Evolutionary conservation across 257 asterid species (phyloP), one percentile per base, ranked within the genome.

Genomic region (Rehmannia glutinosa): DNA sequence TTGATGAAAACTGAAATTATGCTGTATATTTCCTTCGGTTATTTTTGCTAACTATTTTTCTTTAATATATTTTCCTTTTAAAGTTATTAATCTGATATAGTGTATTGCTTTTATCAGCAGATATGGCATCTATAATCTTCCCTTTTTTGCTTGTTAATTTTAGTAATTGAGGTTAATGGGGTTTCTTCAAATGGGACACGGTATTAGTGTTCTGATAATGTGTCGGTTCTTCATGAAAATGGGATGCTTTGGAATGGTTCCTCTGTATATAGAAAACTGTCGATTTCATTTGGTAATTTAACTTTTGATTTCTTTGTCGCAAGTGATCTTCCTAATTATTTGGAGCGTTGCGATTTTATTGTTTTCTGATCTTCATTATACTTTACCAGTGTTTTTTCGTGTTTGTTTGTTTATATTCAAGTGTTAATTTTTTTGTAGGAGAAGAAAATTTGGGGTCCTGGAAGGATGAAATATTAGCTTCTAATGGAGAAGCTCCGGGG

Each of bases 391-490:
- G 42, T 17, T 38, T 59, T 17, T 59, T 23, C 0, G 4, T 71
- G 36, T 43, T 41, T 27, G 27, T 5, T 1, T 42, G 17, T 30
- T 56, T 17, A 24, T 51, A 21, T 57, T 35, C 11, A 46, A 70
- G 49, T 17, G 47, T 53, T 33, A 38, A 66, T 23, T 6, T 64
- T 38, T 58, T 11, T 75, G 77, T 56, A 93, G 99, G 91, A 51
- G 82, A 81, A 62, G 86, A 73, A 58, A 87, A 83, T 58, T 54
- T 81, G 77, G 91, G 87, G 6, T 75, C 87, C 10, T 90, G 97
- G 99, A 81, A 74, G 77, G 81, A 89, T 81, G 83, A 86, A 42
- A 75, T 82, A 33, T 20, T 80, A 84, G 84, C 80, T 74, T 75
- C 83, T 42, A 35, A 21, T 57, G 92, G 84, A 24, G 80, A 82